These are phyloP conservation scores for Sherardia arvensis DNA, from an alignment of 257 asterid genomes.

Conservation along the genomic window DNA sequence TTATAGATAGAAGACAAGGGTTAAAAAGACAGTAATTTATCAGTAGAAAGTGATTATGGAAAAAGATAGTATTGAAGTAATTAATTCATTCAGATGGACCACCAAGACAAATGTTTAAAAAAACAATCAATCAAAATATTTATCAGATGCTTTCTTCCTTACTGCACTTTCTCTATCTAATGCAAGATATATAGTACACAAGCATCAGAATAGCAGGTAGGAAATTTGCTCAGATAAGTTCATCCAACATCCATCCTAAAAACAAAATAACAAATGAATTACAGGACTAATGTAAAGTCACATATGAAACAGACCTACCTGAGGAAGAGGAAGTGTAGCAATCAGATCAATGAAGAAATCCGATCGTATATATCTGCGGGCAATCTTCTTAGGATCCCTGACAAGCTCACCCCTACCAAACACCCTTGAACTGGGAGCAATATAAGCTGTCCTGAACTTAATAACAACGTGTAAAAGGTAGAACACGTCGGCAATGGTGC, in stretches of 20 bases:
- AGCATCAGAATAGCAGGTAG: background rate
- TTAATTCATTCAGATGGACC: background rate
- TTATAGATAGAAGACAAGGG: background rate
- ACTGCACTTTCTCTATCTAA: background rate
- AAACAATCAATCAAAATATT: background rate
- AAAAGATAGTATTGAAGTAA: background rate
- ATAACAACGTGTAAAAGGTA: constrained; percentile 70
- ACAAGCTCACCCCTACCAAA: constrained; percentile 99
- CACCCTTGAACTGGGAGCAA: constrained; percentile 87
- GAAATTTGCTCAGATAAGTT: background rate
- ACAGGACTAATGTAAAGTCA: background rate
- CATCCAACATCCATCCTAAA: background rate
- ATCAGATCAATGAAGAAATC: constrained; percentile 79
- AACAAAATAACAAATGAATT: background rate
- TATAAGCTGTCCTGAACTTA: constrained; percentile 88
- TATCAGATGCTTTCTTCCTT: background rate
- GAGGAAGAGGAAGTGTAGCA: constrained; percentile 91
- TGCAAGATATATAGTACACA: background rate
- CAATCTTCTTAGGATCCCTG: constrained; percentile 82
- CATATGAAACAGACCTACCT: constrained; percentile 41
- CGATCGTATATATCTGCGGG: constrained; percentile 57
- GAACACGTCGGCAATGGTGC: constrained; percentile 81
- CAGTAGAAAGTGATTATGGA: background rate
- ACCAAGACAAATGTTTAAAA: background rate
- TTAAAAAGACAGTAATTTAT: background rate